phyloP scores from a whole-genome alignment of 169 alveolate species.

The Plasmodium vivax region DNA sequence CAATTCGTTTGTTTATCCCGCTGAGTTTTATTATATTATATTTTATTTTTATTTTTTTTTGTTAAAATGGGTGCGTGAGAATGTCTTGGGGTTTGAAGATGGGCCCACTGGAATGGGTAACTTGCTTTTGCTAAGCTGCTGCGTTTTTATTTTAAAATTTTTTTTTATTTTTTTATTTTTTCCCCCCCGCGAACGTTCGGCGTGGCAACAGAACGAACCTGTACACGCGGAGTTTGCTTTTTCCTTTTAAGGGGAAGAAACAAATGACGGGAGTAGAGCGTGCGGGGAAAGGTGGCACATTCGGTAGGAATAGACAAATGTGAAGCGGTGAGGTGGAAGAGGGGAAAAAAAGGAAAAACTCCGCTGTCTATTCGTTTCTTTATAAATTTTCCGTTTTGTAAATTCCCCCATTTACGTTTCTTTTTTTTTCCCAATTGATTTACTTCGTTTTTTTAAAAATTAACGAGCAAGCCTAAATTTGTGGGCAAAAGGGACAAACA shows the following conservation, averaged over 20 bases:
- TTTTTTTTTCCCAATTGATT: background rate
- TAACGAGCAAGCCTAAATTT: background rate
- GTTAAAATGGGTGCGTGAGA: background rate
- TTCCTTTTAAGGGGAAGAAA: background rate
- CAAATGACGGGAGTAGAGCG: background rate
- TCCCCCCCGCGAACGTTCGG: background rate
- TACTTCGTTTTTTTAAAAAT: slow-evolving; percentile 12
- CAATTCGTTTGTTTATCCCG: background rate
- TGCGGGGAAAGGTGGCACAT: background rate
- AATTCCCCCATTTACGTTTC: background rate
- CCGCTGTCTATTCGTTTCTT: background rate
- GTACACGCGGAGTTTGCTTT: background rate
- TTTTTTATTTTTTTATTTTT: background rate
- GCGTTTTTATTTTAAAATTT: background rate
- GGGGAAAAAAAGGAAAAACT: background rate
- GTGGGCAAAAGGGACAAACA: background rate
- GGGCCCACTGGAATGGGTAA: background rate
- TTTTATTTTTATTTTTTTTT: background rate
- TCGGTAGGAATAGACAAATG: background rate
- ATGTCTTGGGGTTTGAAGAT: background rate
- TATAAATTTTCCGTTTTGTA: background rate
- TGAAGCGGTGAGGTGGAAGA: background rate
- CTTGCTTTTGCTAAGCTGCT: background rate
- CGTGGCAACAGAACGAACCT: background rate
- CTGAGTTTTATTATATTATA: background rate